phyloP scores from a whole-genome alignment of 73 alveolate species.

The Paramecium sonneborni region DNA sequence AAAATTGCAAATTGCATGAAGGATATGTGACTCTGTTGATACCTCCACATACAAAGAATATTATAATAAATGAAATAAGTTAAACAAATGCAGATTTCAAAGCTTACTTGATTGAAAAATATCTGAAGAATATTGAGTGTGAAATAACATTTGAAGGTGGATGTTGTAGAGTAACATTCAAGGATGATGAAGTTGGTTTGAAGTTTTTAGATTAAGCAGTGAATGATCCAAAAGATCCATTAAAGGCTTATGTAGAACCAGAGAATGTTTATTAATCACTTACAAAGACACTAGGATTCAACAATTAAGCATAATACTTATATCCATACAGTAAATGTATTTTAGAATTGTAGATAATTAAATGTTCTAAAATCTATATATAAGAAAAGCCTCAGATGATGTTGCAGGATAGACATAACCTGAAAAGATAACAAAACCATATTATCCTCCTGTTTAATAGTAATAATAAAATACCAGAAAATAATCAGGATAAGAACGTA shows the following conservation, averaged over 20 bases:
- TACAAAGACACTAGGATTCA: not conserved
- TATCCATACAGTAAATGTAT: not conserved
- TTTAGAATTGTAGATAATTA: not conserved
- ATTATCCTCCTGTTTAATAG: slow-evolving; percentile 21
- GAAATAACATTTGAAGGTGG: slow-evolving; percentile 48
- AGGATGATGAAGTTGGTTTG: slow-evolving; percentile 52
- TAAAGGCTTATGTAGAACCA: slow-evolving; percentile 47
- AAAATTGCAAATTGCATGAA: slow-evolving; percentile 40
- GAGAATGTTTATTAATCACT: slow-evolving; percentile 45
- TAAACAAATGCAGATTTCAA: slow-evolving; percentile 40
- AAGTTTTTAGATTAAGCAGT: slow-evolving; percentile 42
- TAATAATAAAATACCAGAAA: slow-evolving; percentile 1
- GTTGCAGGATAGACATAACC: not conserved
- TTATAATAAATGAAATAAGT: slow-evolving; percentile 36
- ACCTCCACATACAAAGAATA: slow-evolving; percentile 39
- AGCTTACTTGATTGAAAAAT: not conserved
- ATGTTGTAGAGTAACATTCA: slow-evolving; percentile 50
- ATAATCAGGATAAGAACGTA: not conserved
- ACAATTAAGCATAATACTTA: not conserved
- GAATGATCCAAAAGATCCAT: slow-evolving; percentile 42
- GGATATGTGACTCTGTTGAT: slow-evolving; percentile 20
- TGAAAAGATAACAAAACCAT: slow-evolving; percentile 2
- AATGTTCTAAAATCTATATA: slow-evolving; percentile 33
- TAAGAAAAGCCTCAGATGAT: slow-evolving; percentile 53
- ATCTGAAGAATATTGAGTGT: not conserved